These are phyloP conservation scores for Cladophialophora psammophila DNA, from an alignment of 2,329 filamentous ascomycete genomes.

Conservation along the genomic window DNA sequence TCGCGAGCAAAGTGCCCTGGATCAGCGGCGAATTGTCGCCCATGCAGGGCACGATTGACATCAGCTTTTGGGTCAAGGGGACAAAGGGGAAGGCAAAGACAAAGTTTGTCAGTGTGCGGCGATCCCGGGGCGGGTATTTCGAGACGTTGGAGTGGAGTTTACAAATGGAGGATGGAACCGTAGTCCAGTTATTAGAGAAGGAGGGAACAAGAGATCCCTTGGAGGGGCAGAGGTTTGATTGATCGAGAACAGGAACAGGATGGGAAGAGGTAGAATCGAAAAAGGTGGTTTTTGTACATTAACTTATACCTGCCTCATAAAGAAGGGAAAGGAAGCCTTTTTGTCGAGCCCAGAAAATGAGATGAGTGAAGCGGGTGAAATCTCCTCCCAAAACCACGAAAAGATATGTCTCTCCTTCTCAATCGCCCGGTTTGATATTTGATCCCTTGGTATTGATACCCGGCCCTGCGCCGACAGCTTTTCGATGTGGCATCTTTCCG, in stretches of 20 bases:
- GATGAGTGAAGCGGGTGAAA: conserved; percentile 8
- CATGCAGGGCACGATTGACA: conserved; percentile 87
- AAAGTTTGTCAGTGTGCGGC: conserved; percentile 79
- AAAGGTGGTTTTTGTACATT: conserved; percentile 21
- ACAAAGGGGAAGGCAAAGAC: conserved; percentile 74
- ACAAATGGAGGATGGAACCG: conserved; percentile 68
- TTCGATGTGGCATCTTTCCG: conserved; percentile 67
- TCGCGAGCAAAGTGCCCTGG: conserved; percentile 79
- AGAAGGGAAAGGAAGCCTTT: neutral
- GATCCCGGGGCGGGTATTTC: conserved; percentile 71
- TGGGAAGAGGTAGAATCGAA: neutral
- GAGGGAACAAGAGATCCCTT: conserved; percentile 37
- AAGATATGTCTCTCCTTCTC: conserved; percentile 1
- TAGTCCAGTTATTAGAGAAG: conserved; percentile 72
- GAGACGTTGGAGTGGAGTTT: conserved; percentile 92
- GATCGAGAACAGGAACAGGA: neutral
- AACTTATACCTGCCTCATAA: neutral
- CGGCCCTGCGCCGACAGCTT: conserved; percentile 34
- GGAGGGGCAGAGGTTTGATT: conserved; percentile 16
- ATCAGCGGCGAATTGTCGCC: conserved; percentile 90
- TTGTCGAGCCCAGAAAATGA: conserved; percentile 1
- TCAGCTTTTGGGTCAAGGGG: conserved; percentile 85
- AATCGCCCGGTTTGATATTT: conserved; percentile 41
- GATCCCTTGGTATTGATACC: conserved; percentile 37
- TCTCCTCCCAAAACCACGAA: neutral